Percentiles rank a stretch among this genome's conserved stretches.
Conservation (phyloP, 2,329 filamentous ascomycete genomes). For the Ascocoryne sarcoides region DNA sequence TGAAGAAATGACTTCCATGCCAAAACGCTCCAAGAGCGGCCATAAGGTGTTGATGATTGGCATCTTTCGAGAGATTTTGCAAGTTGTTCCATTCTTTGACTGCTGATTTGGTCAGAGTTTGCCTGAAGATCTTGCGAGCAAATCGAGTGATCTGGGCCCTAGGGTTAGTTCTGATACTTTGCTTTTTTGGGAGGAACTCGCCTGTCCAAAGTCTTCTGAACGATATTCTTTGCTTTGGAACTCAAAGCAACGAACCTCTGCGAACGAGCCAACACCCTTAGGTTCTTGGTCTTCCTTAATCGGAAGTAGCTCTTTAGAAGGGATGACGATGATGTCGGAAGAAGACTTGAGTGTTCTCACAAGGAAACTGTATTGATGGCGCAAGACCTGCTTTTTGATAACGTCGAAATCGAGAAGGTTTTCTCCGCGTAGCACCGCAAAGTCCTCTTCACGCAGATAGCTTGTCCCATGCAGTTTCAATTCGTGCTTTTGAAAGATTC, state of each 20-base stretch:
- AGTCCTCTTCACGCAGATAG: constrained; percentile 1
- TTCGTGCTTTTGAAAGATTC: constrained; percentile 2
- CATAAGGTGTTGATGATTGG: constrained; percentile 2
- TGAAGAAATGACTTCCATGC: constrained; percentile 1
- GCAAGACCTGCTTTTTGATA: neutral
- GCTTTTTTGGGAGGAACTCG: neutral
- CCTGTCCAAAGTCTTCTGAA: constrained; percentile 1
- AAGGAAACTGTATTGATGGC: constrained; percentile 1
- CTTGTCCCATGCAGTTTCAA: constrained; percentile 2
- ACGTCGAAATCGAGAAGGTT: constrained; percentile 1
- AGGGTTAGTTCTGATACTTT: neutral
- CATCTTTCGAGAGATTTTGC: constrained; percentile 1
- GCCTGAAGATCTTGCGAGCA: constrained; percentile 1
- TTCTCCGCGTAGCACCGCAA: neutral
- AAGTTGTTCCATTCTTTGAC: constrained; percentile 2
- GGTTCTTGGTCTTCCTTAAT: constrained; percentile 1
- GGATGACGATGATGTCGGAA: constrained; percentile 2
- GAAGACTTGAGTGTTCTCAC: constrained; percentile 1
- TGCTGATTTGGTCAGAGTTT: constrained; percentile 1
- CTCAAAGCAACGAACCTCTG: constrained; percentile 1
- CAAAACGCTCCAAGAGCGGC: neutral
- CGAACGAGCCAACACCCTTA: constrained; percentile 2
- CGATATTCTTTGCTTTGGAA: constrained; percentile 1
- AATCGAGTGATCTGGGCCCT: constrained; percentile 1
- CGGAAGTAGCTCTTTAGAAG: constrained; percentile 1